Base-by-base conservation (phyloP, 495 filamentous ascomycete genomes). In the Hyaloscypha variabilis region DNA sequence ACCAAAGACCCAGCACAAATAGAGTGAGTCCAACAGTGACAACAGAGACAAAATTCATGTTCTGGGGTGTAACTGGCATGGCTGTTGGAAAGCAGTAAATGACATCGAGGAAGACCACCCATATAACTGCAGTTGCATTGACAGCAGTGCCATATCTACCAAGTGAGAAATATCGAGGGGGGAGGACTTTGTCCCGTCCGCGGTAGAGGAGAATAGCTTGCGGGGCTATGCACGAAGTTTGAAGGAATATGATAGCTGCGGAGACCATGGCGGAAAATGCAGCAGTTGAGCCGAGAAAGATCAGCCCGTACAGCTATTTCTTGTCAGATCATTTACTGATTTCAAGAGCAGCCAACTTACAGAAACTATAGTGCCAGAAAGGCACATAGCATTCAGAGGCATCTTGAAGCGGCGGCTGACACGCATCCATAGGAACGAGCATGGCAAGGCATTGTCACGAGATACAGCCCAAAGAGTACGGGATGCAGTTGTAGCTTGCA, bases 191-290 rank as follows among this genome's bases (percentile, higher is more conserved):
- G 1, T 64, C 57, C 2, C 78, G 77, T 13, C 77, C 75, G 0
- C 69, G 71, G 23, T 66, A 58, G 10, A 72, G 54, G 0, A 79
- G 51, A 17, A 80, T 70, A 10, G 60, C 75, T 66, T 78, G 76
- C 1, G 79, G 77, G 1, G 77, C 69, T 67, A 81, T 70, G 64
- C 82, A 84, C 1, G 81, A 81, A 3, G 75, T 64, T 28, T 80
- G 80, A 13, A 83, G 73, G 8, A 74, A 75, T 26, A 76, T 74
- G 29, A 82, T 76, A 1, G 76, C 72, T 62, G 82, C 76, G 0
- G 81, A 78, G 25, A 78, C 72, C 8, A 83, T 67, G 42, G 74
- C 76, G 65, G 83, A 82, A 65, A 84, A 79, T 6, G 79, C 82
- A 11, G 80, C 75, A 0, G 75, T 49, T 0, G 81, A 83, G 23